A percentile compares a stretch with the other conserved stretches of the same genome.
These are phyloP conservation scores for Hypoxylon rickii DNA, from an alignment of 495 filamentous ascomycete species.

Conservation along the genomic window DNA sequence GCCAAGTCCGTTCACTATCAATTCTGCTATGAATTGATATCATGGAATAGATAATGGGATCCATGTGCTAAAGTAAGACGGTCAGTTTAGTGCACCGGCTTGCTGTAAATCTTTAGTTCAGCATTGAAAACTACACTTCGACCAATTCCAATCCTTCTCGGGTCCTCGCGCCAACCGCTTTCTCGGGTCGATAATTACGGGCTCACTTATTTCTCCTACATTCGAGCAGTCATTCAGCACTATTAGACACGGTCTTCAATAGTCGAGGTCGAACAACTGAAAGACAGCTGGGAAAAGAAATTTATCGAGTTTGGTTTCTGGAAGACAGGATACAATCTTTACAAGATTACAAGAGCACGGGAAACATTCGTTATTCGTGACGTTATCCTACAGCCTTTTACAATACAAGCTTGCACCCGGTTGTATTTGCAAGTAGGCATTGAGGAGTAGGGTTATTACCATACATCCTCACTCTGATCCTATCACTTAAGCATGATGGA, in stretches of 20 bases:
- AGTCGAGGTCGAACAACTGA: conserved; percentile 16
- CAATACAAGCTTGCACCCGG: conserved; percentile 23
- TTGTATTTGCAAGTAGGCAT: conserved; percentile 20
- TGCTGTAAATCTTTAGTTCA: conserved; percentile 14
- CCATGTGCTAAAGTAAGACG: conserved; percentile 5
- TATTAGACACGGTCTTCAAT: conserved; percentile 9
- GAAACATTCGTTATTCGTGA: conserved; percentile 30
- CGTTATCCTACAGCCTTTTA: conserved; percentile 16
- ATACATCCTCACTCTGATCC: conserved; percentile 13
- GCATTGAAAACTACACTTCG: conserved; percentile 12
- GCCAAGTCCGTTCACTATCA: too few relatives aligned
- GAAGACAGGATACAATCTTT: neutral
- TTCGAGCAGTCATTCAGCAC: conserved; percentile 1
- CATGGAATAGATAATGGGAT: neutral
- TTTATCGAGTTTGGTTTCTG: neutral
- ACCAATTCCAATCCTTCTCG: neutral
- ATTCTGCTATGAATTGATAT: neutral
- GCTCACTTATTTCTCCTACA: conserved; percentile 2
- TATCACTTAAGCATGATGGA: conserved; percentile 64
- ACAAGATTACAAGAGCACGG: conserved; percentile 12
- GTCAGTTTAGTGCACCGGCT: conserved; percentile 3
- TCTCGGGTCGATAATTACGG: conserved; percentile 1
- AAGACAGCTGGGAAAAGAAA: neutral
- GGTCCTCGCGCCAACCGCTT: neutral
- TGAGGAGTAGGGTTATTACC: conserved; percentile 30